A percentile compares a stretch with the other conserved stretches of the same genome.
phyloP scores from a whole-genome alignment of 192 early-diverging fungal species.

The Coemansia furcata region DNA sequence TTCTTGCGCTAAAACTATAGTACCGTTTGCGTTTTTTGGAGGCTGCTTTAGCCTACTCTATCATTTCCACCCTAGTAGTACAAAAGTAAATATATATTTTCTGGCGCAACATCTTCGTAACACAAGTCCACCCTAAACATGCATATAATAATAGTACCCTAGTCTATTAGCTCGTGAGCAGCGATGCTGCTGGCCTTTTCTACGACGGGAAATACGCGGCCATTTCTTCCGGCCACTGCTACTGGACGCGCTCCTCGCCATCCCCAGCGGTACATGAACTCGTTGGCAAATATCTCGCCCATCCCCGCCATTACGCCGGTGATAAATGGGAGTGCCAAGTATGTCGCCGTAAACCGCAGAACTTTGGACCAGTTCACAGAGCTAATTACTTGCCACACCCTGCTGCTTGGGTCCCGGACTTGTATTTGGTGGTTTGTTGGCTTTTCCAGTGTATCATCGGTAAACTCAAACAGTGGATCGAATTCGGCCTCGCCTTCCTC shows the following conservation, averaged over 20 bases:
- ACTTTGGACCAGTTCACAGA: slow-evolving; percentile 12
- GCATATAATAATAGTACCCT: neutral
- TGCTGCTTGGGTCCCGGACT: neutral
- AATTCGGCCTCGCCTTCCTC: neutral
- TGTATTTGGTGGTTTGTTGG: neutral
- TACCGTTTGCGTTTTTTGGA: no score
- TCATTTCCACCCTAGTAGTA: no score
- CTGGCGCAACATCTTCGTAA: no score
- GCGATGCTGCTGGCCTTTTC: neutral
- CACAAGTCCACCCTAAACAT: no score
- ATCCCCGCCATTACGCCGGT: slow-evolving; percentile 61
- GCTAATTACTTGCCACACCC: slow-evolving; percentile 3
- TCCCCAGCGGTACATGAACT: slow-evolving; percentile 69
- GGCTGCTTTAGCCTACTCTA: no score
- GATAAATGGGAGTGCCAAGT: slow-evolving; percentile 52
- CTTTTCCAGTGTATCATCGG: slow-evolving; percentile 1
- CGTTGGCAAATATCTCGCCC: slow-evolving; percentile 82
- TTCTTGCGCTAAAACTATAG: no score
- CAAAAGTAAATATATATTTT: no score
- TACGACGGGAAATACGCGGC: slow-evolving; percentile 26
- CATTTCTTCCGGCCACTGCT: slow-evolving; percentile 26
- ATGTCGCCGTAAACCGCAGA: slow-evolving; percentile 31
- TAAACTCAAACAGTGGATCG: slow-evolving; percentile 10
- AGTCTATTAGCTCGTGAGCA: neutral
- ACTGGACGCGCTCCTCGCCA: slow-evolving; percentile 58